These are phyloP conservation scores for Kentomonas sorsogonicus DNA, from an alignment of 208 protist genomes.

Conservation along the genomic window DNA sequence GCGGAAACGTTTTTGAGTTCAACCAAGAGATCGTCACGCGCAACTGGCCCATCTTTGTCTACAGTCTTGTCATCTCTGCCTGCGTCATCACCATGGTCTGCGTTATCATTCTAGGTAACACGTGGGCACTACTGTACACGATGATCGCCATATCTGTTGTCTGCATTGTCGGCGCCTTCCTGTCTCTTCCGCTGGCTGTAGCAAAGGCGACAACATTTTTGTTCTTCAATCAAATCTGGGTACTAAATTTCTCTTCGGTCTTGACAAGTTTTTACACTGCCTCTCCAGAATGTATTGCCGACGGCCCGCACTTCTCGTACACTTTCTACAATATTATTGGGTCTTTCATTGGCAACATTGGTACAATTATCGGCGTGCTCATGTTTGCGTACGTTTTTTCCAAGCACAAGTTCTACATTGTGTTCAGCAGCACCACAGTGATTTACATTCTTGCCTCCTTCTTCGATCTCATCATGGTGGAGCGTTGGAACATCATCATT, in stretches of 20 bases:
- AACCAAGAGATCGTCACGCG: slow-evolving; percentile 12
- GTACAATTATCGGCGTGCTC: slow-evolving; percentile 18
- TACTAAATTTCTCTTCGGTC: slow-evolving; percentile 19
- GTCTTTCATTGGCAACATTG: slow-evolving; percentile 23
- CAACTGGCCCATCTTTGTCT: slow-evolving; percentile 9
- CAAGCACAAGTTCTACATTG: slow-evolving; percentile 27
- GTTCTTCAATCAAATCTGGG: slow-evolving; percentile 20
- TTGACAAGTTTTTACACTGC: slow-evolving; percentile 43
- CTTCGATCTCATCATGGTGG: slow-evolving; percentile 40
- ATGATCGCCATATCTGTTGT: slow-evolving; percentile 12
- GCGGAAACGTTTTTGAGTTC: slow-evolving; percentile 16
- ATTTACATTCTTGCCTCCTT: slow-evolving; percentile 21
- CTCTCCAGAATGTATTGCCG: slow-evolving; percentile 20
- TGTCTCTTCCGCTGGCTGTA: slow-evolving; percentile 12
- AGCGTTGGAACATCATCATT: slow-evolving; percentile 31
- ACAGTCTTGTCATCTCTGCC: slow-evolving; percentile 11
- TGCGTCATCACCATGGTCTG: slow-evolving; percentile 7
- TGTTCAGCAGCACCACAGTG: slow-evolving; percentile 23
- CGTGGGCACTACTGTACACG: slow-evolving; percentile 11
- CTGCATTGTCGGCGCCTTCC: slow-evolving; percentile 10
- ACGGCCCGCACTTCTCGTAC: slow-evolving; percentile 41
- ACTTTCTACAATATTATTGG: slow-evolving; percentile 37
- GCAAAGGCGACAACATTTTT: slow-evolving; percentile 15
- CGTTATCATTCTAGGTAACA: slow-evolving; percentile 11
- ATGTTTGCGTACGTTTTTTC: slow-evolving; percentile 36